Conservation (phyloP, 208 protist genomes). For the Leishmania martiniquensis region DNA sequence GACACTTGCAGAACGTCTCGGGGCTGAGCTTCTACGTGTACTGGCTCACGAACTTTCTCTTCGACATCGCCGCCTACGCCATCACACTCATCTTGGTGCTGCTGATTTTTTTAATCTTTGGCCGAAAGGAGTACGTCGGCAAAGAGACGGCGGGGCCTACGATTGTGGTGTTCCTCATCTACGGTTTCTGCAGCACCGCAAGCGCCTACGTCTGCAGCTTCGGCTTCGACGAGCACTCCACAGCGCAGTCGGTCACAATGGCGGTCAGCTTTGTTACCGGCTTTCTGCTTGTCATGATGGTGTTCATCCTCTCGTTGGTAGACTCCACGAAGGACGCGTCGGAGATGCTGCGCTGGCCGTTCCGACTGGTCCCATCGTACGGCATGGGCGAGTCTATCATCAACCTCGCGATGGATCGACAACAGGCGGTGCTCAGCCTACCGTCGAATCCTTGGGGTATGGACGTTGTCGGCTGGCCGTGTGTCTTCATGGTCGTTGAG, state of each 20-base stretch:
- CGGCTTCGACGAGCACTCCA: constrained; percentile 63
- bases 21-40: constrained; percentile 67
- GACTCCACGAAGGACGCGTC: constrained; percentile 42
- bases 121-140: constrained; percentile 61
- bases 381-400: constrained; percentile 83
- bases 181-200: constrained; percentile 58
- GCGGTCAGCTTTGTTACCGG: constrained; percentile 80
- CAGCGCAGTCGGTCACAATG: constrained; percentile 68
- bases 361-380: constrained; percentile 76
- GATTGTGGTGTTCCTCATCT: constrained; percentile 54
- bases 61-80: constrained; percentile 68
- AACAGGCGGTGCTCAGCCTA: constrained; percentile 29
- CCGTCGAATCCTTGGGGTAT: constrained; percentile 38
- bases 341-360: constrained; percentile 49
- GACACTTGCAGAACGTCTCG: constrained; percentile 75
- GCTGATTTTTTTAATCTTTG: constrained; percentile 72
- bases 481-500: constrained; percentile 69
- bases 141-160: constrained; percentile 37
- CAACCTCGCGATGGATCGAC: constrained; percentile 48
- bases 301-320: constrained; percentile 52
- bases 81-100: constrained; percentile 62
- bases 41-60: constrained; percentile 86
- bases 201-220: constrained; percentile 66
- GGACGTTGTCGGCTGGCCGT: constrained; percentile 44
- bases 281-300: constrained; percentile 67